These are phyloP conservation scores for Citeromyces nyonsensis DNA, from an alignment of 805 yeast species.

Conservation along the genomic window DNA sequence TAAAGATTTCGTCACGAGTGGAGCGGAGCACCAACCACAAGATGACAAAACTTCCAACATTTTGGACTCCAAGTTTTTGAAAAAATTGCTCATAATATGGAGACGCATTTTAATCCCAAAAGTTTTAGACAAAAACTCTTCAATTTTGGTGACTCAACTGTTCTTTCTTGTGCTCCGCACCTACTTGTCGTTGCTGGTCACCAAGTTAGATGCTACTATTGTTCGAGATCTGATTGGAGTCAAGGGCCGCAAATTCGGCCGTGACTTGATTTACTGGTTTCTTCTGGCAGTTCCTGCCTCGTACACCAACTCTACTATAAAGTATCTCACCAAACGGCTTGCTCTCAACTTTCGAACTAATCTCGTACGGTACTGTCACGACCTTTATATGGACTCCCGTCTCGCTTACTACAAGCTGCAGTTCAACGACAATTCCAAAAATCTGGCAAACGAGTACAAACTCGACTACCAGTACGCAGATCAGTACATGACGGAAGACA, in stretches of 20 bases:
- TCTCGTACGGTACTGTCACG: constrained; percentile 77
- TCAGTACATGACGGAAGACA: constrained; percentile 76
- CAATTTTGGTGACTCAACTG: constrained; percentile 54
- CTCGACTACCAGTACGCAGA: constrained; percentile 51
- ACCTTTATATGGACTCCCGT: constrained; percentile 66
- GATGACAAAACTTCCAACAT: constrained; percentile 9
- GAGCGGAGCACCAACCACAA: constrained; percentile 1
- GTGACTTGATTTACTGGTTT: constrained; percentile 79
- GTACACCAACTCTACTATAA: constrained; percentile 82
- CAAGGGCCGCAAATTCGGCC: constrained; percentile 53
- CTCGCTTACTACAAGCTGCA: constrained; percentile 74
- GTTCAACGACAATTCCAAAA: constrained; percentile 31
- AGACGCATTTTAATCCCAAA: constrained; percentile 63
- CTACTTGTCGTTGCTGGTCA: constrained; percentile 73
- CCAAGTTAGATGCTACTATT: constrained; percentile 83
- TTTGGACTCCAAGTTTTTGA: constrained; percentile 48
- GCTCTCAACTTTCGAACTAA: constrained; percentile 77
- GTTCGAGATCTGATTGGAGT: constrained; percentile 81
- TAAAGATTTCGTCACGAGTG: constrained; percentile 24
- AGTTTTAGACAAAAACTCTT: constrained; percentile 48
- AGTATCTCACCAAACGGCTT: constrained; percentile 59
- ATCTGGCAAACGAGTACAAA: constrained; percentile 13
- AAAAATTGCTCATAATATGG: constrained; percentile 66
- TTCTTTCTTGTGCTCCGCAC: constrained; percentile 68
- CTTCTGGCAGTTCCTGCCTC: constrained; percentile 86